Evolutionary conservation across 164 flowering plant species (phyloP), one percentile per base, ranked within the genome.

Genomic region (Stephania japonica): DNA sequence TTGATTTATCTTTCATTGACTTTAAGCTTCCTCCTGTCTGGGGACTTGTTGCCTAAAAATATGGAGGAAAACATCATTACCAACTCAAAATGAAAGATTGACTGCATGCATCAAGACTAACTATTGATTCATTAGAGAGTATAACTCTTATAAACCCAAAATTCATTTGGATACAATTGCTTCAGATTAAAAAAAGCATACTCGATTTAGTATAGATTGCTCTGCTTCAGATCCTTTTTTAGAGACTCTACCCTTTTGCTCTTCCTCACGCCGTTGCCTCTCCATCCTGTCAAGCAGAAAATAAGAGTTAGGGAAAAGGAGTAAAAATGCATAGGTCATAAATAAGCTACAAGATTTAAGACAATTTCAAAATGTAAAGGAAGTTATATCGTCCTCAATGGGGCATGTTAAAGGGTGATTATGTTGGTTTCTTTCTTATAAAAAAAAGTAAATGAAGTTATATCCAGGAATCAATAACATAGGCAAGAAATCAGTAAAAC

Each of bases 181-280:
- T 59, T 59, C 9, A 19, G 21, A 59, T 19, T 18, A 42, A 26
- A 49, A 27, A 62, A 69, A 25, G 1, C 85, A 42, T 77, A 96
- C 99, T 86, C 98, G 85, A 72, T 91, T 96, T 24, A 90, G 80
- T 12, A 87, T 79, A 42, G 89, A 74, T 73, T 93, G 97, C 79
- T 96, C 99, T 61, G 97, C 92, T 11, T 96, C 98, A 19, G 26
- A 66, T 38, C 85, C 95, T 84, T 92, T 96, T 75, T 84, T 92
- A 6, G 97, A 88, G 14, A 97, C 82, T 61, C 90, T 82, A 59
- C 67, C 81, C 76, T 90, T 96, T 56, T 77, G 77, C 75, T 93
- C 99, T 42, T 96, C 99, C 80, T 96, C 99, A 21, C 97, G 86
- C 7, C 99, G 89, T 73, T 93, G 99, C 76, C 98, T 88, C 77